These are phyloP conservation scores for Urochloa ruziziensis DNA, from an alignment of 176 grass and related monocot genomes.

Conservation along the genomic window DNA sequence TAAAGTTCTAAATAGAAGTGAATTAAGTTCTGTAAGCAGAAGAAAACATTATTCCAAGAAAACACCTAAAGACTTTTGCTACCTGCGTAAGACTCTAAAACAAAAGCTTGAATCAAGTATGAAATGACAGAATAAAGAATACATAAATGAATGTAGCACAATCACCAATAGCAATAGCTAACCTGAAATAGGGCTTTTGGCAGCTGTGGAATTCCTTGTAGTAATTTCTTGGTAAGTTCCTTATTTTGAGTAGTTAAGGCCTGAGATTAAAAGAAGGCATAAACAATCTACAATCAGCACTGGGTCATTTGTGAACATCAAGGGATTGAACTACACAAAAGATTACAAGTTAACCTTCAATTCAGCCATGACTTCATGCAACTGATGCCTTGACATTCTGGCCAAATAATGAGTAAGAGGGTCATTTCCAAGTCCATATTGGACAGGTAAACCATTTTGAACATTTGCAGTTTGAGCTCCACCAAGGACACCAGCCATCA, in stretches of 20 bases:
- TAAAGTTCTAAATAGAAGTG: conserved; percentile 4
- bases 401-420: conserved; percentile 87
- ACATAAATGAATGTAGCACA: conserved; percentile 1
- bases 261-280: conserved; percentile 30
- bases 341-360: conserved; percentile 64
- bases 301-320: conserved; percentile 1
- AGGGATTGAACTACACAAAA: background rate
- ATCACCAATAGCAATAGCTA: conserved; percentile 18
- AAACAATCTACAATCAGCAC: conserved; percentile 23
- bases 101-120: background rate
- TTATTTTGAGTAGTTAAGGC: conserved; percentile 76
- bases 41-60: background rate
- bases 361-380: conserved; percentile 80
- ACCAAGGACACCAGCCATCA: conserved; percentile 72
- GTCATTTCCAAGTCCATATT: conserved; percentile 77
- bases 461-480: conserved; percentile 68
- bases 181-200: conserved; percentile 96
- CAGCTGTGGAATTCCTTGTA: conserved; percentile 73
- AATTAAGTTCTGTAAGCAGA: background rate
- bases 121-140: conserved; percentile 12
- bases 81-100: background rate
- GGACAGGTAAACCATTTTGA: conserved; percentile 66
- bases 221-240: conserved; percentile 49
- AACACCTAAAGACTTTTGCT: background rate
- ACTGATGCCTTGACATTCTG: conserved; percentile 83